Base-by-base conservation (phyloP, 495 filamentous ascomycete species). In the Penicillium nucicola region DNA sequence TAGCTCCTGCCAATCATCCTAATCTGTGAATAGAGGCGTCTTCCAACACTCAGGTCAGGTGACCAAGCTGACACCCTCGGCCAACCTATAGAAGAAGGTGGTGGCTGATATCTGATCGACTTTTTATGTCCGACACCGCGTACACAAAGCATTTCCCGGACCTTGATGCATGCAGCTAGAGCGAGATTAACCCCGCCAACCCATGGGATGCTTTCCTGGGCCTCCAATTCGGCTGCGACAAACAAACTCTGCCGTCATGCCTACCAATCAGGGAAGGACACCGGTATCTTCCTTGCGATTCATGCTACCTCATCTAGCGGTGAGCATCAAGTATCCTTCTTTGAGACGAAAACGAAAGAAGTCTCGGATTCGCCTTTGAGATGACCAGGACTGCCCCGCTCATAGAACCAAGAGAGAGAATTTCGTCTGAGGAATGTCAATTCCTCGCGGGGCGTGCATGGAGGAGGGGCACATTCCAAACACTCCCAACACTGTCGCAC, bases 251-350 rank as follows among this genome's bases (percentile, higher is more conserved):
- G 4, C 31, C 53, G 30, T 34, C 22, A 36, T 14, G 32, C 31
- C 48, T 50, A 43, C 48, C 48, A 50, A 50, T 50, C 48, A 41
- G 28, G 18, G 18, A n/a, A 41, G 18, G 18, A 32, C 36, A 33
- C 25, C 10, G 11, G 33, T 33, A 36, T 32, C 32, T 38, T 41
- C 18, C 45, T 45, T 31, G 32, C 40, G 50, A 59, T 57, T 46
- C 36, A 38, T 45, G 51, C 45, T 42, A 20, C 34, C 48, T 48
- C 60, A 65, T 62, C 37, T 65, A 63, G 62, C 62, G 62, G 62
- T 65, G 62, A 61, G 59, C n/a, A 49, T 50, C 14, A 46, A 55
- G 50, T 45, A 43, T 62, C 25, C 31, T 48, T 15, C 34, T 25
- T 53, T 45, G 50, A 47, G 40, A 14, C 39, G 18, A 28, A 18